A percentile compares a stretch with the other conserved stretches of the same genome.
These are phyloP conservation scores for Ophiocordyceps polyrhachis-furcata DNA, from an alignment of 2,329 filamentous ascomycete genomes.

Conservation along the genomic window DNA sequence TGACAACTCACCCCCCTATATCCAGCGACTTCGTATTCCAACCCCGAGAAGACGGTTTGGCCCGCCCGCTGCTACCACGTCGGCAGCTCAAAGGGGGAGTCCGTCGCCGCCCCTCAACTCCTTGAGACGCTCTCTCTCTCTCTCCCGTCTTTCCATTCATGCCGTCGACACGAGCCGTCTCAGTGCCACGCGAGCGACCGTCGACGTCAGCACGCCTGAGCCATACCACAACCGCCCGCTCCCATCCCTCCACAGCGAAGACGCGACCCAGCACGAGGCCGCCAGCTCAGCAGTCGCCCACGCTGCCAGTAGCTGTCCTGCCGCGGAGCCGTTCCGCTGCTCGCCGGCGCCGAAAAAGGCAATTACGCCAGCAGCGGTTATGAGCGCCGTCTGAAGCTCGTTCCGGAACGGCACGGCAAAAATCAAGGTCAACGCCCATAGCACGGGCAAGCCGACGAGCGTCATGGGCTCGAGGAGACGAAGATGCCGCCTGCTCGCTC, in stretches of 20 bases:
- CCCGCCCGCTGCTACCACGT: neutral
- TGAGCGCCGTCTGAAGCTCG: slow-evolving; percentile 10
- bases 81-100: neutral
- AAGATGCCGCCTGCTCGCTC: neutral
- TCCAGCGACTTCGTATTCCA: no score
- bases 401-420: slow-evolving; percentile 8
- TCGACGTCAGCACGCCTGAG: slow-evolving; percentile 9
- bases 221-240: slow-evolving; percentile 9
- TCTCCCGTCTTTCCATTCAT: neutral
- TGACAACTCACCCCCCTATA: neutral
- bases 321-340: slow-evolving; percentile 1
- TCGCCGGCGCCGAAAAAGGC: slow-evolving; percentile 10
- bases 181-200: slow-evolving; percentile 13
- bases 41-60: no score
- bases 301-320: slow-evolving; percentile 9
- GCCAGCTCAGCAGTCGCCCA: slow-evolving; percentile 14
- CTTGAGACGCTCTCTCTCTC: no score
- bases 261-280: slow-evolving; percentile 15
- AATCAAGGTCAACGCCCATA: slow-evolving; percentile 10
- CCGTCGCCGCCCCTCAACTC: neutral
- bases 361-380: slow-evolving; percentile 11
- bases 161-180: neutral
- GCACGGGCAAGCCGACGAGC: slow-evolving; percentile 6
- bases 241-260: slow-evolving; percentile 11
- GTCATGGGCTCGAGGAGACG: slow-evolving; percentile 5